phyloP scores from a whole-genome alignment of 257 asterid genomes.

The Ilex aquifolium region DNA sequence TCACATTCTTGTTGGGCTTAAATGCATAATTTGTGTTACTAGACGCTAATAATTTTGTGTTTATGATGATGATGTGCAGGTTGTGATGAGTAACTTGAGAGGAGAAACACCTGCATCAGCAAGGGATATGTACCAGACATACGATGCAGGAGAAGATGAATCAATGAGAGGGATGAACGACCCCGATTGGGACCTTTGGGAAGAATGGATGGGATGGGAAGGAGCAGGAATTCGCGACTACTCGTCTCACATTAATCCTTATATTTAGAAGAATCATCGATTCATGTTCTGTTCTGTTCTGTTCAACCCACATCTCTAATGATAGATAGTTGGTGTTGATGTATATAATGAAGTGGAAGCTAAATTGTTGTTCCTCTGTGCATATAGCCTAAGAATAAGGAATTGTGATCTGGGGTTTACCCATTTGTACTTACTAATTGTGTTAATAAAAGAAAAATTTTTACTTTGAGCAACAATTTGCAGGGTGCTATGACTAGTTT shows the following conservation, averaged over 20 bases:
- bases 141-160: constrained; percentile 26
- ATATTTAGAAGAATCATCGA: constrained; percentile 33
- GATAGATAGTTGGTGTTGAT: constrained; percentile 32
- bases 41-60: too few species aligned
- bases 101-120: constrained; percentile 25
- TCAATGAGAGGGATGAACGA: constrained; percentile 50
- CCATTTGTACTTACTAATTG: too few species aligned
- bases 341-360: constrained; percentile 11
- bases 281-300: too few species aligned
- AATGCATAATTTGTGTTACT: too few species aligned
- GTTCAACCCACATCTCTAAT: constrained; percentile 24
- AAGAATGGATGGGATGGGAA: constrained; percentile 99
- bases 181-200: constrained; percentile 77
- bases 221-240: constrained; percentile 91
- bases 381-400: neutral
- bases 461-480: too few species aligned
- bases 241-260: constrained; percentile 75
- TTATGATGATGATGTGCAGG: constrained; percentile 30
- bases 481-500: too few species aligned
- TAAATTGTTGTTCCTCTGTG: constrained; percentile 13
- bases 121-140: constrained; percentile 15
- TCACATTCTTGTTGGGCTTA: too few species aligned
- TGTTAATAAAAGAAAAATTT: too few species aligned
- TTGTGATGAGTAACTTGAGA: constrained; percentile 61
- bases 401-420: too few species aligned